Base-by-base conservation (phyloP, 2,329 filamentous ascomycete genomes). In the Fusarium fujikuroi region DNA sequence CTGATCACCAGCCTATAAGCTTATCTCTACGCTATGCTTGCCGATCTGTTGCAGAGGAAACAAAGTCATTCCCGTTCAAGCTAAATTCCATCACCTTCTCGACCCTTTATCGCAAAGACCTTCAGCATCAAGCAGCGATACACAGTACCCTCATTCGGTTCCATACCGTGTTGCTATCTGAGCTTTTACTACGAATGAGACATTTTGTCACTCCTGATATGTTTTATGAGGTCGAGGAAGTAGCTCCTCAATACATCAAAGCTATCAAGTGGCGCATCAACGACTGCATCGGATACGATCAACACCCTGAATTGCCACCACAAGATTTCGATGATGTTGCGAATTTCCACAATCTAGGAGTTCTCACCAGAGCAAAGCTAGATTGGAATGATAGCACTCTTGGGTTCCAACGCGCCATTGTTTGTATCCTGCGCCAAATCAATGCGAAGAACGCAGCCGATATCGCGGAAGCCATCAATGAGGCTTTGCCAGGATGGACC, bases 381-480 rank as follows among this genome's bases (percentile, higher is more conserved):
- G 0, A 3, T 16, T 39, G 23, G 25, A 0, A 3, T 2, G 43
- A 60, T 9, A 39, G 18, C 4, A 32, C 57, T 3, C 1, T 60
- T 7, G 21, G 36, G 4, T 36, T 49, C 1, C 21, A 34, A 12
- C 9, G 1, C 1, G 53, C 14, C 19, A 18, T 37, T 9, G 23
- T 49, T 7, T 46, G 56, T 19, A 21, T 44, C 4, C n/a, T 69
- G 11, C 18, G 3, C 10, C 23, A 28, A 7, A 2, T 69, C 2
- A 36, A 5, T 3, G 7, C 12, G 5, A 62, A 16, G 5, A 12
- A 54, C 3, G 5, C 66, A 1, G 7, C 19, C 3, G 44, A 37
- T 3, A 36, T 59, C 0, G 1, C 18, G 0, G 9, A 40, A 9
- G 23, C 34, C 1, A 19, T 68, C 3, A 3, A 69, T 14, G 7